phyloP scores from a whole-genome alignment of 1,284 basidiomycete species.

The Tilletia caries region DNA sequence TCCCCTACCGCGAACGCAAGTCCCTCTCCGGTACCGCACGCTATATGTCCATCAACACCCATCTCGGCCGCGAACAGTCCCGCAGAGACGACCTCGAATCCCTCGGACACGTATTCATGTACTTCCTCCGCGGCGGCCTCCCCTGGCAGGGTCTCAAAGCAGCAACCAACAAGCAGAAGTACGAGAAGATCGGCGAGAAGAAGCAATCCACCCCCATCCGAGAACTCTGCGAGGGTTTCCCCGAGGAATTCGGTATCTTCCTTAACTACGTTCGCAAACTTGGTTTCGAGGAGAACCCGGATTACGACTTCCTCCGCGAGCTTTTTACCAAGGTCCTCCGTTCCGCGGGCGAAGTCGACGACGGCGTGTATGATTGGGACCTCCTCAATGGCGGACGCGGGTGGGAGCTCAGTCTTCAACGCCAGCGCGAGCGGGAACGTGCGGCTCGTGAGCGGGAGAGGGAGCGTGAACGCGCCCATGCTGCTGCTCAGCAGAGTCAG shows the following conservation, averaged over 20 bases:
- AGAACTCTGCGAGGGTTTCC: slow-evolving; percentile 90
- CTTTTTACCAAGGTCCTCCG: slow-evolving; percentile 20
- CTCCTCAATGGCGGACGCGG: slow-evolving; percentile 15
- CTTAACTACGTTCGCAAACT: slow-evolving; percentile 21
- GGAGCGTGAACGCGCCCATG: background rate
- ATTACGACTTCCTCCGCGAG: slow-evolving; percentile 21
- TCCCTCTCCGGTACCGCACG: slow-evolving; percentile 23
- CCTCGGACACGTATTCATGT: slow-evolving; percentile 94
- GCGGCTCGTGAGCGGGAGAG: slow-evolving; percentile 10
- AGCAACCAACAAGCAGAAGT: slow-evolving; percentile 91
- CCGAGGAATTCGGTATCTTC: slow-evolving; percentile 71
- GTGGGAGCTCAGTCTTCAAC: slow-evolving; percentile 23
- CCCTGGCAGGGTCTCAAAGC: slow-evolving; percentile 98
- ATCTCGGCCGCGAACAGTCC: slow-evolving; percentile 68
- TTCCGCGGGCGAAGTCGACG: slow-evolving; percentile 17
- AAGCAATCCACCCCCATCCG: slow-evolving; percentile 99
- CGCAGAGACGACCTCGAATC: slow-evolving; percentile 94
- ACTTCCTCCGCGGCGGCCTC: slow-evolving; percentile 91
- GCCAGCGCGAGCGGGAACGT: slow-evolving; percentile 12
- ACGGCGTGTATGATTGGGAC: slow-evolving; percentile 23
- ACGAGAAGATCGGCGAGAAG: slow-evolving; percentile 99
- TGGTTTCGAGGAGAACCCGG: slow-evolving; percentile 21
- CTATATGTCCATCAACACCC: slow-evolving; percentile 24
- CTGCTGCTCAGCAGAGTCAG: background rate
- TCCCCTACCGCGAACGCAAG: slow-evolving; percentile 19